A percentile compares a stretch with the other conserved stretches of the same genome.
These are phyloP conservation scores for Escovopsis sp. DNA, from an alignment of 2,329 filamentous ascomycete species.

Conservation along the genomic window DNA sequence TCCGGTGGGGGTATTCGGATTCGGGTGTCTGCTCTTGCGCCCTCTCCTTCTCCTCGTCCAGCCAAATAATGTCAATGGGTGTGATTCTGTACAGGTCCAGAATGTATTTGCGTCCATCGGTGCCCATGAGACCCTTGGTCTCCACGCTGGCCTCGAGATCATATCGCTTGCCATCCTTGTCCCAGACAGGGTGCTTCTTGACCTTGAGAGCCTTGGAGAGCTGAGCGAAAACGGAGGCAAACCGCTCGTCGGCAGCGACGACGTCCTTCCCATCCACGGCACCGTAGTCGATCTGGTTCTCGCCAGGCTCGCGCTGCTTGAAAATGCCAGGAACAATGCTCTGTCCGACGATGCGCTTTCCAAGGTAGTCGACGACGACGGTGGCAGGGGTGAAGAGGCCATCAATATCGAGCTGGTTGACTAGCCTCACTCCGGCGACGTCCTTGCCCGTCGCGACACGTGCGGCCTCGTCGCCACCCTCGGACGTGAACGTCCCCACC, in stretches of 20 bases:
- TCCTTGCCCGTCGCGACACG: conserved; percentile 94
- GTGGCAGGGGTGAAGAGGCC: conserved; percentile 92
- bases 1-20: conserved; percentile 73
- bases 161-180: conserved; percentile 82
- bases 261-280: conserved; percentile 95
- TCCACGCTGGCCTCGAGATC: conserved; percentile 92
- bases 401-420: conserved; percentile 93
- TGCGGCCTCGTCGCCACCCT: conserved; percentile 92
- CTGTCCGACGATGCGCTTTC: conserved; percentile 92
- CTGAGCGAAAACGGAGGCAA: conserved; percentile 71
- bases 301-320: conserved; percentile 91
- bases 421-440: conserved; percentile 79
- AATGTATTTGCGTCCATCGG: conserved; percentile 94
- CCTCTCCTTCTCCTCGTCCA: conserved; percentile 51
- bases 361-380: conserved; percentile 90
- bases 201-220: conserved; percentile 81
- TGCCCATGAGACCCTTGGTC: conserved; percentile 94
- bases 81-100: conserved; percentile 91
- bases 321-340: conserved; percentile 98
- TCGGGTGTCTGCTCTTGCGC: conserved; percentile 26
- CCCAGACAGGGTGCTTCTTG: conserved; percentile 94
- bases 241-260: conserved; percentile 78
- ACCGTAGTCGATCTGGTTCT: conserved; percentile 98
- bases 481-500: conserved; percentile 89
- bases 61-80: conserved; percentile 78